Evolutionary conservation across 2,329 filamentous ascomycete genomes (phyloP).

Genomic region (Paraconiothyrium brasiliense): DNA sequence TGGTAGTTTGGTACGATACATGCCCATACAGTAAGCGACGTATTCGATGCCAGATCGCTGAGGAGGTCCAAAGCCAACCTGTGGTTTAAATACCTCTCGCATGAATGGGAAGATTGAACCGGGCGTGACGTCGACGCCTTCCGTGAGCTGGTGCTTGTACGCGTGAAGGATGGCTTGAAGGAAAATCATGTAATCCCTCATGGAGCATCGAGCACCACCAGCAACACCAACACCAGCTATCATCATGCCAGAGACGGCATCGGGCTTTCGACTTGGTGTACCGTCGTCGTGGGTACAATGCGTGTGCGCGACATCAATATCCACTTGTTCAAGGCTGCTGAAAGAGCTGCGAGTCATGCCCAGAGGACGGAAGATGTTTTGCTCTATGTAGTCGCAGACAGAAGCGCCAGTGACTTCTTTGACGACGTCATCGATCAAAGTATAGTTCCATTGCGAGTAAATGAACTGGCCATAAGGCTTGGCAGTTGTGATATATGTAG

Average conservation of each 20-base stretch:
- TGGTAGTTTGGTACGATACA: slow-evolving; percentile 18
- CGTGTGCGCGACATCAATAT: slow-evolving; percentile 12
- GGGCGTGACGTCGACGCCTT: slow-evolving; percentile 9
- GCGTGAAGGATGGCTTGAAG: slow-evolving; percentile 10
- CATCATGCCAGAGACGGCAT: background rate
- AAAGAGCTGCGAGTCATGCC: slow-evolving; percentile 17
- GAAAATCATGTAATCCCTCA: slow-evolving; percentile 16
- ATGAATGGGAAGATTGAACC: slow-evolving; percentile 10
- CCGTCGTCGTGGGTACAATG: slow-evolving; percentile 15
- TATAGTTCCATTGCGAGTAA: slow-evolving; percentile 30
- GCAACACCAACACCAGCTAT: slow-evolving; percentile 5
- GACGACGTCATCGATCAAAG: slow-evolving; percentile 11
- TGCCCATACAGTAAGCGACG: slow-evolving; percentile 18
- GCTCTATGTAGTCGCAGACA: slow-evolving; percentile 2
- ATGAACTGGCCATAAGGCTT: slow-evolving; percentile 23
- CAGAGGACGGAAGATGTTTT: slow-evolving; percentile 14
- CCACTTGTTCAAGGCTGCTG: background rate
- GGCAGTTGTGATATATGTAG: slow-evolving; percentile 6
- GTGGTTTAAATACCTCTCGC: slow-evolving; percentile 11
- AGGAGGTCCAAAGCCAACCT: slow-evolving; percentile 18
- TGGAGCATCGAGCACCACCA: slow-evolving; percentile 12
- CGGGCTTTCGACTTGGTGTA: slow-evolving; percentile 4
- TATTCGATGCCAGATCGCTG: slow-evolving; percentile 8
- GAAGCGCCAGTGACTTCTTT: slow-evolving; percentile 13
- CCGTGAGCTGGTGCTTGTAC: slow-evolving; percentile 9